Conservation (phyloP, 73 alveolate genomes). For the Paramecium caudatum region DNA sequence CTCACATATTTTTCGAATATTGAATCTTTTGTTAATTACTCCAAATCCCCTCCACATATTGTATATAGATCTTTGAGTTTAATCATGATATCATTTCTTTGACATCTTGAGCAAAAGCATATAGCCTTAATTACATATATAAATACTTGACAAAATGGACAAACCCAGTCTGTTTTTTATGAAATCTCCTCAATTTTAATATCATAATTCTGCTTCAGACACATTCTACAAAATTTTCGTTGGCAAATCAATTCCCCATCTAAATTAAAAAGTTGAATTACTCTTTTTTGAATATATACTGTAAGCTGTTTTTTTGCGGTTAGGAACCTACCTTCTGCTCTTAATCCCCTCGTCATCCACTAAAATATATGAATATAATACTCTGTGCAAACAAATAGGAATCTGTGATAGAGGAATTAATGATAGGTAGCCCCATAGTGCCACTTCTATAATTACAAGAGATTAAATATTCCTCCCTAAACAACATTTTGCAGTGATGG, state of each 20-base stretch:
- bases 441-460: slow-evolving; percentile 56
- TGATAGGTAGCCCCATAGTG: neutral
- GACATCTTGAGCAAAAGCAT: slow-evolving; percentile 68
- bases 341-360: slow-evolving; percentile 4
- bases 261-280: neutral
- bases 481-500: slow-evolving; percentile 57
- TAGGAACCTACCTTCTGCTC: slow-evolving; percentile 12
- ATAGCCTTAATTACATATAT: neutral
- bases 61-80: slow-evolving; percentile 48
- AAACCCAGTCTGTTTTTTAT: slow-evolving; percentile 32
- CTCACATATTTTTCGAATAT: slow-evolving; percentile 57
- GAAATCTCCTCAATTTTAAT: neutral
- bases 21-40: slow-evolving; percentile 51
- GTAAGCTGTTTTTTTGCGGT: slow-evolving; percentile 26
- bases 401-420: slow-evolving; percentile 18
- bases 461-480: slow-evolving; percentile 60
- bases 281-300: slow-evolving; percentile 41
- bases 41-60: slow-evolving; percentile 63
- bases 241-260: slow-evolving; percentile 50
- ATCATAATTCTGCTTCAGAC: slow-evolving; percentile 32
- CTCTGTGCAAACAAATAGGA: slow-evolving; percentile 21
- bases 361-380: neutral
- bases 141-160: slow-evolving; percentile 37
- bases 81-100: slow-evolving; percentile 61
- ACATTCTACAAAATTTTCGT: slow-evolving; percentile 48